Evolutionary conservation across 1,284 basidiomycete species (phyloP).

Genomic region (Microbotryum scabiosae): DNA sequence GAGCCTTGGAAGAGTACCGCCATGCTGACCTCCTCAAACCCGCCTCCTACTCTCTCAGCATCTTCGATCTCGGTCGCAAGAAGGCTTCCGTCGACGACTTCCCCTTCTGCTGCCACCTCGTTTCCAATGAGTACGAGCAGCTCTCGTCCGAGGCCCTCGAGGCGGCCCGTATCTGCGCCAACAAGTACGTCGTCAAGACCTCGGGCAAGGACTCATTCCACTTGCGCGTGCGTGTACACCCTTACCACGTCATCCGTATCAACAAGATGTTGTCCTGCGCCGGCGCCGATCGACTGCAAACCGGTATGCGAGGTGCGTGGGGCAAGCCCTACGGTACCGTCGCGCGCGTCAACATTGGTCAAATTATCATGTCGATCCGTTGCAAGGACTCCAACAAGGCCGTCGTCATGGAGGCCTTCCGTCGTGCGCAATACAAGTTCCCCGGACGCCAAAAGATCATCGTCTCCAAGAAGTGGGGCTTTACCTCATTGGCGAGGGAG

Average conservation of each 20-base stretch:
- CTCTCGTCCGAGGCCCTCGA: conserved; percentile 93
- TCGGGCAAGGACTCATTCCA: conserved; percentile 99
- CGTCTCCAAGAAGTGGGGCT: conserved; percentile 60
- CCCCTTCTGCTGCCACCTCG: conserved; percentile 56
- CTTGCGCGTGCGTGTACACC: conserved; percentile 91
- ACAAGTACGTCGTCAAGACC: conserved; percentile 99
- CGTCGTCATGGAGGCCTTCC: conserved; percentile 92
- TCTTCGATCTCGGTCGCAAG: conserved; percentile 25
- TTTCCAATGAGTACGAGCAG: conserved; percentile 98
- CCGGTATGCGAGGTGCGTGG: conserved; percentile 99
- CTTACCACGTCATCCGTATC: conserved; percentile 98
- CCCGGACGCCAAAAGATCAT: conserved; percentile 99
- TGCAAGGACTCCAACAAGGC: conserved; percentile 80
- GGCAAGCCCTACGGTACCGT: conserved; percentile 93
- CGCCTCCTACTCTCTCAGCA: conserved; percentile 4
- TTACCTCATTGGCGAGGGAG: conserved; percentile 87
- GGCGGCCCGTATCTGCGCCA: conserved; percentile 97
- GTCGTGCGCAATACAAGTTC: conserved; percentile 98
- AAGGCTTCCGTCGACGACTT: conserved; percentile 64
- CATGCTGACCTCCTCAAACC: too few relatives aligned
- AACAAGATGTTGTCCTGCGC: conserved; percentile 99
- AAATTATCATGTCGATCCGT: conserved; percentile 92
- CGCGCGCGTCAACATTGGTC: conserved; percentile 92
- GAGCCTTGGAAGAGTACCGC: too few relatives aligned
- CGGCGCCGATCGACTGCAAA: conserved; percentile 95